These are phyloP conservation scores for Diaporthe aspalathi DNA, from an alignment of 2,329 filamentous ascomycete genomes.

Conservation along the genomic window DNA sequence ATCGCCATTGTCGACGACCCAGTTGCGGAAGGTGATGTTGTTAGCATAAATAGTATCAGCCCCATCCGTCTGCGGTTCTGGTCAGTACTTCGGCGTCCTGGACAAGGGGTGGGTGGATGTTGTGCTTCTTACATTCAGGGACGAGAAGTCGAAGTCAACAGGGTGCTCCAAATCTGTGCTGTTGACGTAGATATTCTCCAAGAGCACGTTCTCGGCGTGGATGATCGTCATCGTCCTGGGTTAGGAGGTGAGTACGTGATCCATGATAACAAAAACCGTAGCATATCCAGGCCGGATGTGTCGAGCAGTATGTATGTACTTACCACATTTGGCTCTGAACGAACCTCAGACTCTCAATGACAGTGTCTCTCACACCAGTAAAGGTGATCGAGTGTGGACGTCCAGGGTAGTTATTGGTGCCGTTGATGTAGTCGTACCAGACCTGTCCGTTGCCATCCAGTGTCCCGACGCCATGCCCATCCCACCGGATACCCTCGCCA, in stretches of 20 bases:
- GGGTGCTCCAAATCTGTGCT: conserved; percentile 36
- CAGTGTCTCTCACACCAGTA: conserved; percentile 31
- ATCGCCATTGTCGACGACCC: conserved; percentile 42
- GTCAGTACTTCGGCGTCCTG: background rate
- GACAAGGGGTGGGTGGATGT: too few species aligned
- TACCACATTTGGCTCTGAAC: conserved; percentile 40
- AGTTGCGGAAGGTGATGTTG: conserved; percentile 37
- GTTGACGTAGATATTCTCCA: conserved; percentile 38
- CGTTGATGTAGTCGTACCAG: conserved; percentile 45
- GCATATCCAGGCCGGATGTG: background rate
- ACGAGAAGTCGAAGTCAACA: conserved; percentile 38
- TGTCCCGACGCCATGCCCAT: conserved; percentile 54
- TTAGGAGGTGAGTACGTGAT: background rate
- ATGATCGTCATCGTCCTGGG: conserved; percentile 40
- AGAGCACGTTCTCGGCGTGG: conserved; percentile 36
- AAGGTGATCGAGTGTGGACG: conserved; percentile 46
- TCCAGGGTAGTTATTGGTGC: conserved; percentile 47
- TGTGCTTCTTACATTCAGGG: conserved; percentile 31
- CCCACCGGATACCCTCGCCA: conserved; percentile 53
- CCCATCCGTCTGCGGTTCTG: conserved; percentile 32
- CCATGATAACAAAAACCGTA: background rate
- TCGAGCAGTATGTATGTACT: conserved; percentile 19
- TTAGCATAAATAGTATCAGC: conserved; percentile 37
- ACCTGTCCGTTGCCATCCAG: conserved; percentile 47
- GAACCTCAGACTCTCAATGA: conserved; percentile 33